Evolutionary conservation across 768 basidiomycete genomes (phyloP).

Genomic region (Pisolithus microcarpus): DNA sequence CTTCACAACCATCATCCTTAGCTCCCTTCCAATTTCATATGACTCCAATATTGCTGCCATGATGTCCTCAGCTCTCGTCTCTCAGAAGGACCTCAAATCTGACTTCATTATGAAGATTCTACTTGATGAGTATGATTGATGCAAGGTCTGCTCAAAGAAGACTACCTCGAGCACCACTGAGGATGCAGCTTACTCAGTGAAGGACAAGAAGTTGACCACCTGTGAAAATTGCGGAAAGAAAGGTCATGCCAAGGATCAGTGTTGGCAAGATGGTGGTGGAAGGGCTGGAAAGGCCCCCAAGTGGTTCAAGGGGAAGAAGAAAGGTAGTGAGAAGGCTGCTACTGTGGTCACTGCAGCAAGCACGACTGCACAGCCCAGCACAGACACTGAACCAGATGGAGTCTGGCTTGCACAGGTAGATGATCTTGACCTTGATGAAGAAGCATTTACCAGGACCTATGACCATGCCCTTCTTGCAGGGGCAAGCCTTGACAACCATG

Average conservation of each 20-base stretch:
- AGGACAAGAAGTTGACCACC: not conserved
- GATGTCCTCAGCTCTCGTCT: slow-evolving; percentile 6
- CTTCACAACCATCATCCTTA: slow-evolving; percentile 29
- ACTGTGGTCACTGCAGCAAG: too few relatives aligned
- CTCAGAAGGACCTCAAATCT: slow-evolving; percentile 4
- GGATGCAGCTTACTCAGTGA: not conserved
- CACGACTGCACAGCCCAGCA: too few relatives aligned
- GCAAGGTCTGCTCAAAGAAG: not conserved
- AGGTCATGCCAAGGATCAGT: not conserved
- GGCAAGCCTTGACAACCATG: not conserved
- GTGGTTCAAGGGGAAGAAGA: not conserved
- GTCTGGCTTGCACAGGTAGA: too few relatives aligned
- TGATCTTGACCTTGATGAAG: too few relatives aligned
- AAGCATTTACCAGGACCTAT: too few relatives aligned
- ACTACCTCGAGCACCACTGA: not conserved
- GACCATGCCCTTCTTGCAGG: not conserved
- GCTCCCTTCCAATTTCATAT: slow-evolving; percentile 29
- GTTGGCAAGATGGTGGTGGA: not conserved
- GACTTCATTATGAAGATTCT: not conserved
- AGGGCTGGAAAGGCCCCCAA: not conserved
- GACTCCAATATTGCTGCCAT: slow-evolving; percentile 26
- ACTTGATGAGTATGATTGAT: not conserved
- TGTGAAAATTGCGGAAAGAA: not conserved
- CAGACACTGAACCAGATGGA: too few relatives aligned
- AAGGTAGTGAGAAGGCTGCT: too few relatives aligned